Evolutionary conservation across 1,284 basidiomycete species (phyloP).

Genomic region (Ceratobasidium sp.): DNA sequence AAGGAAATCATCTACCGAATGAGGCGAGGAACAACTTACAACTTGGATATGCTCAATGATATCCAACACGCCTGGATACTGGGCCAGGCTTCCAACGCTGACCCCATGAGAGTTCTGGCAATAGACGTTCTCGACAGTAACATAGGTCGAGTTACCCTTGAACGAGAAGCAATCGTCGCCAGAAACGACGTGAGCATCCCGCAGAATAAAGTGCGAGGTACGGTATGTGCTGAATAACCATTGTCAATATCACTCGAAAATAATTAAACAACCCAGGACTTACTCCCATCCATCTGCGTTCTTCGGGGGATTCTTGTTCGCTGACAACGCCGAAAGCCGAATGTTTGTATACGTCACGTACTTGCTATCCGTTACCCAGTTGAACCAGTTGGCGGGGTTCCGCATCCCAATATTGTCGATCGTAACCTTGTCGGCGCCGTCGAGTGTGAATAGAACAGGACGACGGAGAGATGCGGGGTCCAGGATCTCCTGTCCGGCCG

Average conservation of each 20-base stretch:
- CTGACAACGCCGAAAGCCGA: conserved; percentile 38
- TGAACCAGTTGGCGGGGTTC: conserved; percentile 44
- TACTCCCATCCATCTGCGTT: conserved; percentile 46
- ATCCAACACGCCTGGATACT: conserved; percentile 41
- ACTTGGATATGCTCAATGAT: conserved; percentile 43
- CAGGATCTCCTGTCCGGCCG: conserved; percentile 33
- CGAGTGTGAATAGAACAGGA: conserved; percentile 36
- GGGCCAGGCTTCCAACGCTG: conserved; percentile 45
- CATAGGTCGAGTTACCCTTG: conserved; percentile 45
- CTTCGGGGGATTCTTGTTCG: conserved; percentile 35
- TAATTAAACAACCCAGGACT: not conserved
- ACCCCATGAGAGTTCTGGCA: conserved; percentile 47
- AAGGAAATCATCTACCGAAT: not conserved
- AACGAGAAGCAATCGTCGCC: conserved; percentile 48
- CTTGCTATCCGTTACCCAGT: conserved; percentile 40
- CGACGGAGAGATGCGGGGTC: conserved; percentile 34
- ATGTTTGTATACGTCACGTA: conserved; percentile 42
- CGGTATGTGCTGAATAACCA: conserved; percentile 32
- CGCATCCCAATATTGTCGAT: conserved; percentile 39
- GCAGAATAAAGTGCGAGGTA: conserved; percentile 39
- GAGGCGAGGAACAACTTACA: not conserved
- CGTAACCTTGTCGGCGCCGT: conserved; percentile 35
- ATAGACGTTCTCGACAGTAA: conserved; percentile 41
- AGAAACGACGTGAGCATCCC: conserved; percentile 38
- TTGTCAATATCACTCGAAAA: not conserved